These are phyloP conservation scores for Euphorbia peplus DNA, from an alignment of 345 rosid species.

Conservation along the genomic window DNA sequence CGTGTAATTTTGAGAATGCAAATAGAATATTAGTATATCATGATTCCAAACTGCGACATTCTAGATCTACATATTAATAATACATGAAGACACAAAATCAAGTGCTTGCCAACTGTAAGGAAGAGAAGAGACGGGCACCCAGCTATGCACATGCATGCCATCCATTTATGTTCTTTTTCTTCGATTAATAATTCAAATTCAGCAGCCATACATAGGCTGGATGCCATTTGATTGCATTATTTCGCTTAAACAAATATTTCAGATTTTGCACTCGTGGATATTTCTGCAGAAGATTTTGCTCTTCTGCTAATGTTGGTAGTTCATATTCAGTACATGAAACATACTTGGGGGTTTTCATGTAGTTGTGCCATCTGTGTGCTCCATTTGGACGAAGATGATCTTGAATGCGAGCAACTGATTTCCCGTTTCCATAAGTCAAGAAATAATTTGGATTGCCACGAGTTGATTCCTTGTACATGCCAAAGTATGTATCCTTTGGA, in stretches of 20 bases:
- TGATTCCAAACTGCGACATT: not conserved
- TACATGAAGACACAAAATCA: not conserved
- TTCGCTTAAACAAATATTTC: not conserved
- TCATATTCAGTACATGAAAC: constrained; percentile 10
- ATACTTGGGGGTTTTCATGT: constrained; percentile 77
- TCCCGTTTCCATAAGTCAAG: constrained; percentile 94
- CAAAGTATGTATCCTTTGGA: constrained; percentile 77
- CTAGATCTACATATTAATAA: not conserved
- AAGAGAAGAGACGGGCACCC: not conserved
- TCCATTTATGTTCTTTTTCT: not conserved
- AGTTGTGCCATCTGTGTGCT: constrained; percentile 98
- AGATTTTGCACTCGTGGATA: not conserved
- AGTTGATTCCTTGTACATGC: constrained; percentile 76
- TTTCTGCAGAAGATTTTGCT: not conserved
- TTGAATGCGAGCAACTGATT: constrained; percentile 91
- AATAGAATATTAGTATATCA: not conserved
- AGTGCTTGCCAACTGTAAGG: not conserved
- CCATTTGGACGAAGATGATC: constrained; percentile 97
- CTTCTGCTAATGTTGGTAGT: not conserved
- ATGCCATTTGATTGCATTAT: not conserved
- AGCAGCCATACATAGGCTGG: not conserved
- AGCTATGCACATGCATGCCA: not conserved
- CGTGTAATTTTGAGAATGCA: not conserved
- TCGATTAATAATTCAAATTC: not conserved
- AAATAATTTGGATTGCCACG: constrained; percentile 92